Conservation (phyloP, 768 basidiomycete species). For the Pleurotus tuber-regium region DNA sequence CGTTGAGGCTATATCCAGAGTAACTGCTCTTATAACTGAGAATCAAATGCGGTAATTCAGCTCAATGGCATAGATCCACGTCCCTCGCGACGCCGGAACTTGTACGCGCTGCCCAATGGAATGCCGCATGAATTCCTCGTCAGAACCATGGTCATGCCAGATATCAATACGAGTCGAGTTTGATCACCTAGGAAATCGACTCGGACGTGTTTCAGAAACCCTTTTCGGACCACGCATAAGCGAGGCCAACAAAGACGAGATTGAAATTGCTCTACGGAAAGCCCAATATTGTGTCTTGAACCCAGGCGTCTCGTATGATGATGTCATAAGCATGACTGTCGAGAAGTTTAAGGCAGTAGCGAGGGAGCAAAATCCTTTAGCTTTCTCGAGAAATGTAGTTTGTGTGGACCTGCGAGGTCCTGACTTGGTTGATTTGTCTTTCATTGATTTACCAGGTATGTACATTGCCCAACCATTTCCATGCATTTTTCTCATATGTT, state of each 20-base stretch:
- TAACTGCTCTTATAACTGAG: constrained; percentile 20
- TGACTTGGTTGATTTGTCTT: constrained; percentile 34
- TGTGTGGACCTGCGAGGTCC: constrained; percentile 39
- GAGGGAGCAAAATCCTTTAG: constrained; percentile 10
- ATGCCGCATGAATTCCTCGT: constrained; percentile 26
- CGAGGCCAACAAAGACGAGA: constrained; percentile 26
- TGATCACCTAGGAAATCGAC: constrained; percentile 26
- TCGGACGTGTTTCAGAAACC: constrained; percentile 19
- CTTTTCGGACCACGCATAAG: constrained; percentile 26
- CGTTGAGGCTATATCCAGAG: constrained; percentile 49
- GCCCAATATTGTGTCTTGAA: constrained; percentile 30
- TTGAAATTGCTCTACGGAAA: constrained; percentile 43
- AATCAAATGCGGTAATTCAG: not conserved
- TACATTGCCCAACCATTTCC: not conserved
- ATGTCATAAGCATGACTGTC: constrained; percentile 5
- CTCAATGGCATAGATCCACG: constrained; percentile 33
- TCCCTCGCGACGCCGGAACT: constrained; percentile 48
- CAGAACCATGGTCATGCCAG: constrained; percentile 30
- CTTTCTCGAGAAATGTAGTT: constrained; percentile 40
- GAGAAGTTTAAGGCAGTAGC: constrained; percentile 17
- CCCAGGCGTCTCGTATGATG: constrained; percentile 12
- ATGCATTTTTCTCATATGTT: no score
- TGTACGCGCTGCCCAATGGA: constrained; percentile 43
- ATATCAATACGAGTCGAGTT: constrained; percentile 41
- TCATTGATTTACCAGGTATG: constrained; percentile 39